A percentile compares a stretch with the other conserved stretches of the same genome.
These are phyloP conservation scores for Gaeumannomyces tritici DNA, from an alignment of 2,329 filamentous ascomycete species.

Conservation along the genomic window DNA sequence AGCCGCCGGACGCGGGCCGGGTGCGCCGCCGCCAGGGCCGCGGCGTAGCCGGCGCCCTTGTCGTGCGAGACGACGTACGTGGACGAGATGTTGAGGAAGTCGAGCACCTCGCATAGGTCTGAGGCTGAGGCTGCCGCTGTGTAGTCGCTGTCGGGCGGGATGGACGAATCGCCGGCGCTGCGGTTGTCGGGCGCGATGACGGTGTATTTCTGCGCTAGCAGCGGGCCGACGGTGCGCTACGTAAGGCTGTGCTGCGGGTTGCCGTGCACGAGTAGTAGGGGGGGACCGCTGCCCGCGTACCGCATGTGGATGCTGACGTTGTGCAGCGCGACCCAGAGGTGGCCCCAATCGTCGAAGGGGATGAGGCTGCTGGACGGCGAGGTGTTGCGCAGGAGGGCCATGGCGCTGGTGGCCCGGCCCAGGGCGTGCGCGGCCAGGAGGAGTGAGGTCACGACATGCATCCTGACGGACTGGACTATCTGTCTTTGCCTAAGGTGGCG, in stretches of 20 bases:
- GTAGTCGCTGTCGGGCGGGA: constrained; percentile 28
- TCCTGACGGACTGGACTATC: background rate
- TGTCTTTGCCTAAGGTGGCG: background rate
- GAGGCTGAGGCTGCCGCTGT: constrained; percentile 27
- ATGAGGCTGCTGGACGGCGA: background rate
- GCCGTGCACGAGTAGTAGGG: constrained; percentile 29
- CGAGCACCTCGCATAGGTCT: constrained; percentile 26
- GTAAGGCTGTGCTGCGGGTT: constrained; percentile 29
- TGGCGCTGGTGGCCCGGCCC: no score
- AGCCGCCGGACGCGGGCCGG: constrained; percentile 23
- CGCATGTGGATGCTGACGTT: constrained; percentile 32
- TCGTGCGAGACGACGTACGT: constrained; percentile 35
- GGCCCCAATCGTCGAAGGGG: constrained; percentile 23
- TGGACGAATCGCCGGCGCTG: constrained; percentile 28
- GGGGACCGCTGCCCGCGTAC: constrained; percentile 28
- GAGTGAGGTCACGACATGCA: no score
- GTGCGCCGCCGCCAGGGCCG: constrained; percentile 26
- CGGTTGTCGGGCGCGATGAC: constrained; percentile 32
- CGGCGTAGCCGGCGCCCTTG: constrained; percentile 31
- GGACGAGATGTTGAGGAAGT: constrained; percentile 30
- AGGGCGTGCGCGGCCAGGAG: background rate
- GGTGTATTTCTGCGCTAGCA: constrained; percentile 30
- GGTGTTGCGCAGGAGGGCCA: no score
- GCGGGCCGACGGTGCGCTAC: constrained; percentile 27
- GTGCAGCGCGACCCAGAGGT: constrained; percentile 23